Base-by-base conservation (phyloP, 805 yeast genomes). In the Suhomyces canberraensis region DNA sequence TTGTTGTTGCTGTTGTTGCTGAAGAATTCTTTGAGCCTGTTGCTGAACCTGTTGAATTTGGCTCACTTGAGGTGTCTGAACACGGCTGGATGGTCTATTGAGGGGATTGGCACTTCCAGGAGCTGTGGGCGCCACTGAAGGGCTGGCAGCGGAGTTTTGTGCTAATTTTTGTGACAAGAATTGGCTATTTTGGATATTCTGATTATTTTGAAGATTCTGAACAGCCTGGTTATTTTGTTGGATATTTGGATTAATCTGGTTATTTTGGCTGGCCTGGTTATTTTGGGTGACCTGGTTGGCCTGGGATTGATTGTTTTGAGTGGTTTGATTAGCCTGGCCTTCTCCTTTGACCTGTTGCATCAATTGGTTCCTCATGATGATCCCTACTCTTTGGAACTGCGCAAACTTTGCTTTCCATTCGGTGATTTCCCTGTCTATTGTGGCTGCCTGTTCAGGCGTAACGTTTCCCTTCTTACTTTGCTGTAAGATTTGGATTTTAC, bases 361-460 rank as follows among this genome's bases (percentile, higher is more conserved):
- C 35, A 70, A 54, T 47, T 66, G 70, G 35, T 64, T 60, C 29
- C 64, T 60, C 65, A 76, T 60, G 45, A 68, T 71, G 21, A 65
- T 52, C 1, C 80, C 81, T 33, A 72, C 69, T 38, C 69, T 69
- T 40, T 72, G 75, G 46, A 73, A 77, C 31, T 72, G 73, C 16
- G 70, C 68, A 44, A 69, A 69, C 37, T 75, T 71, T 24, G 58
- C 60, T 39, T 63, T 71, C 45, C 75, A 51, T 25, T 73, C 73
- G 14, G 61, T 59, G 42, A 78, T 75, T 49, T 78, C 79, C 35
- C 66, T 69, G 11, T 66, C 64, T n/a, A 73, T 59, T 28, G 64
- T 64, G 4, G 66, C 56, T 25, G 69, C 39, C 35, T 71, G 73
- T 5, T 71, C 78, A 2, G 74, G 69, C 3, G 75, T 56, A 15